Evolutionary conservation across 2,329 filamentous ascomycete genomes (phyloP).

Genomic region (Botrytis cinerea): DNA sequence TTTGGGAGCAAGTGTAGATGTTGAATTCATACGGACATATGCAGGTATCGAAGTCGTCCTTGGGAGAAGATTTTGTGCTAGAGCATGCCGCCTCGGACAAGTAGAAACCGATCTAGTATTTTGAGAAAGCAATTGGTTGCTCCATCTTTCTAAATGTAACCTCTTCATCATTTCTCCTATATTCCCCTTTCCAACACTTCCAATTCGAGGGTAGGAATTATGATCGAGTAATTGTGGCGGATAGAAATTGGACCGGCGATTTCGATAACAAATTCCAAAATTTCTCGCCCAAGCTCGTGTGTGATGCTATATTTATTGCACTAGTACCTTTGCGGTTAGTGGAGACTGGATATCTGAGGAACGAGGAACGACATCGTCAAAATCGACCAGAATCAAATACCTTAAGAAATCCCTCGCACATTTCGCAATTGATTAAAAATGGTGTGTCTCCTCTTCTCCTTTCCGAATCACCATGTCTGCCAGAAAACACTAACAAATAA

Average conservation of each 20-base stretch:
- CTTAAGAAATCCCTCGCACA: slow-evolving; percentile 23
- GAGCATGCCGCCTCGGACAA: slow-evolving; percentile 51
- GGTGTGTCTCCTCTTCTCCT: slow-evolving; percentile 48
- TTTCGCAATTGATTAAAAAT: slow-evolving; percentile 51
- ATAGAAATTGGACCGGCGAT: slow-evolving; percentile 12
- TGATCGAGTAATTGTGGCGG: slow-evolving; percentile 9
- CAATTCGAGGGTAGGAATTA: slow-evolving; percentile 2
- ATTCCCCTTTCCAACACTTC: slow-evolving; percentile 28
- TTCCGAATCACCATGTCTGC: slow-evolving; percentile 6
- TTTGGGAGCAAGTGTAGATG: slow-evolving; percentile 21
- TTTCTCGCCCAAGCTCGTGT: slow-evolving; percentile 26
- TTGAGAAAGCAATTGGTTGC: slow-evolving; percentile 57
- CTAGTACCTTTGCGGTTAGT: slow-evolving; percentile 17
- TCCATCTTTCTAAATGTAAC: slow-evolving; percentile 61
- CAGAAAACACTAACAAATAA: slow-evolving; percentile 45
- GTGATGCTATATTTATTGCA: slow-evolving; percentile 13
- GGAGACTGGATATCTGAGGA: neutral
- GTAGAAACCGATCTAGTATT: slow-evolving; percentile 46
- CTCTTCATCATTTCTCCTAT: slow-evolving; percentile 54
- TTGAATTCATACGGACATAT: slow-evolving; percentile 35
- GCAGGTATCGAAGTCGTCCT: slow-evolving; percentile 45
- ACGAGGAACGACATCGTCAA: slow-evolving; percentile 12
- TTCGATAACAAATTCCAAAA: slow-evolving; percentile 25
- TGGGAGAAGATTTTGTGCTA: slow-evolving; percentile 53
- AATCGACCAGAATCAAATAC: slow-evolving; percentile 13